Base-by-base conservation (phyloP, 202 grass and related monocot species). In the Alloteropsis angusta region DNA sequence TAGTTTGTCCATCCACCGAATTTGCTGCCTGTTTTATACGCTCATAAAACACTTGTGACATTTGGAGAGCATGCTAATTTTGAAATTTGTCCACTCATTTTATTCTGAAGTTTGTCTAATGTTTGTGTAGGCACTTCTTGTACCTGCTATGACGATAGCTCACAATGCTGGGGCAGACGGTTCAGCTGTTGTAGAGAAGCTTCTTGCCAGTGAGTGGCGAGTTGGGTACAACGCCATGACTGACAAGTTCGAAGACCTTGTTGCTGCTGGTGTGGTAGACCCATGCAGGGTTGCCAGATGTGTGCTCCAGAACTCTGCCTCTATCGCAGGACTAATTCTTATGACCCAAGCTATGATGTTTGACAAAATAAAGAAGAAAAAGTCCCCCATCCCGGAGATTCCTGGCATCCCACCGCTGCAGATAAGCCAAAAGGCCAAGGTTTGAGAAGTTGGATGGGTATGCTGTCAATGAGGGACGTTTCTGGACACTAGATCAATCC, bases 191-290 rank as follows among this genome's bases (percentile, higher is more conserved):
- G 91, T 94, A 6, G 89, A 89, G 85, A 97, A 89, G 60, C 85
- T 97, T 83, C 85, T 92, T 6, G 64, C 58, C 1, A 82, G 90
- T 15, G 77, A 92, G 35, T 97, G 89, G 85, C 71, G 71, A 28
- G 68, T 92, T 74, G 95, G 95, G 22, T 97, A 94, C 71, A 90
- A 97, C 21, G 91, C 85, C 10, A 88, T 94, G 89, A 92, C 87
- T 0, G 85, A 65, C 75, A 61, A 69, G 34, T 90, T 90, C n/a
- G 91, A 93, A 83, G 89, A 98, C 63, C 89, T 98, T 23, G 42
- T 98, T 41, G 15, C 88, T 42, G 90, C 82, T 11, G 95, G 95
- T 12, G 87, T 97, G 68, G 85, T 94, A 13, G 95, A 98, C 22
- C 95, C 91, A 18, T 92, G 85, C 64, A 90, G 82, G 78, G 95